Base-by-base conservation (phyloP, 177 flowering plant genomes). In the Tripterygium wilfordii region DNA sequence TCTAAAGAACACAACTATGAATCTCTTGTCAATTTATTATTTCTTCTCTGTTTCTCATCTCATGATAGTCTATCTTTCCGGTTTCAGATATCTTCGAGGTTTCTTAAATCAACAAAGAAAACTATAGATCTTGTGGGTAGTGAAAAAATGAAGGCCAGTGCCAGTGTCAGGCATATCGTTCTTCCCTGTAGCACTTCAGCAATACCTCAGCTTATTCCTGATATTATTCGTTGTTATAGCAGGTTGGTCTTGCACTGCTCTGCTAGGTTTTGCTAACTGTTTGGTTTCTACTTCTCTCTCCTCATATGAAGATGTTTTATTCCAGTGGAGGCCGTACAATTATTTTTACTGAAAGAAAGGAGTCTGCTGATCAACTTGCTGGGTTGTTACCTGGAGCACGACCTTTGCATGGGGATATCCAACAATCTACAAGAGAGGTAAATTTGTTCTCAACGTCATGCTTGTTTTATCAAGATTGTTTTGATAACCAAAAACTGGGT, bases 401-500 rank as follows among this genome's bases (percentile, higher is more conserved):
- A 2, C 74, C 98, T 41, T 69, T 88, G 60, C 96, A 92, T 76
- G 98, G 98, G 33, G 98, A 92, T 61, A 92, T 92, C 64, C 95
- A 89, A 25, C 99, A 92, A 58, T 32, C 89, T 19, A 77, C 76
- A 17, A 88, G 99, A 32, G 97, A 89, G 82, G 98, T 84, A 61
- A 53, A 48, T 43, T 36, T 17, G 36, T 17, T 0, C 36, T 6
- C 15, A 19, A 16, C 2, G 1, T 3, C 15, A 20, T 40, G 10
- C 7, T 13, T 17, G 8, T 24, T n/a, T 38, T 15, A 2, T 48
- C 23, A 26, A 10, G 3, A 20, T 24, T 4, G n/a, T 29, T 13
- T n/a, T n/a, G n/a, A n/a, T n/a, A n/a, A n/a, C n/a, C n/a, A n/a
- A n/a, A n/a, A n/a, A n/a, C n/a, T n/a, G n/a, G n/a, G n/a, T n/a